phyloP scores from a whole-genome alignment of 2,329 filamentous ascomycete genomes.

The Penicillium sp. region DNA sequence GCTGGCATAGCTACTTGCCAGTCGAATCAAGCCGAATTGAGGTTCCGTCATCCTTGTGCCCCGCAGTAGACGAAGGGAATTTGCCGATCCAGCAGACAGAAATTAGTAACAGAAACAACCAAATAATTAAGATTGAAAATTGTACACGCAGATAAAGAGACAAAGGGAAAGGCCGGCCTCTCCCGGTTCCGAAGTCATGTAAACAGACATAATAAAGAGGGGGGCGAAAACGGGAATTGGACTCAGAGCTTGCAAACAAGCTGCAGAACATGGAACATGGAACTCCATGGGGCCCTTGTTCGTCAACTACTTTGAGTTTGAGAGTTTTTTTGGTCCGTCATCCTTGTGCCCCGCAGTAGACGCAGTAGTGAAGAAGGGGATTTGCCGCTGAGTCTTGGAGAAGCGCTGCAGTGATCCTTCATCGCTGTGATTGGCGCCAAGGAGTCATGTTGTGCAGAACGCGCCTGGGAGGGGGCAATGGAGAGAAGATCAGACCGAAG shows the following conservation, averaged over 20 bases:
- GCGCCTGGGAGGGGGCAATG: conserved; percentile 18
- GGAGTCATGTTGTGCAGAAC: conserved; percentile 33
- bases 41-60: conserved; percentile 10
- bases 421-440: conserved; percentile 23
- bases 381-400: conserved; percentile 18
- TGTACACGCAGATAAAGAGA: background rate
- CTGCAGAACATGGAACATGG: background rate
- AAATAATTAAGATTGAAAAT: background rate
- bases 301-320: conserved; percentile 12
- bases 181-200: background rate
- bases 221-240: background rate
- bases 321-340: conserved; percentile 8
- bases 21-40: conserved; percentile 45
- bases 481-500: background rate
- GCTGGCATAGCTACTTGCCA: conserved; percentile 85
- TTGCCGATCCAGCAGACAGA: conserved; percentile 25
- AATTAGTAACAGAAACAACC: background rate
- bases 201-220: background rate
- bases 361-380: conserved; percentile 8
- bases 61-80: conserved; percentile 16
- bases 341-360: conserved; percentile 19
- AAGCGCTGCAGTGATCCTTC: conserved; percentile 29
- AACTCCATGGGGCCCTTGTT: background rate
- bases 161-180: background rate
- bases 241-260: background rate